phyloP scores from a whole-genome alignment of 2,329 filamentous ascomycete genomes.

The Cordyceps tenuipes region DNA sequence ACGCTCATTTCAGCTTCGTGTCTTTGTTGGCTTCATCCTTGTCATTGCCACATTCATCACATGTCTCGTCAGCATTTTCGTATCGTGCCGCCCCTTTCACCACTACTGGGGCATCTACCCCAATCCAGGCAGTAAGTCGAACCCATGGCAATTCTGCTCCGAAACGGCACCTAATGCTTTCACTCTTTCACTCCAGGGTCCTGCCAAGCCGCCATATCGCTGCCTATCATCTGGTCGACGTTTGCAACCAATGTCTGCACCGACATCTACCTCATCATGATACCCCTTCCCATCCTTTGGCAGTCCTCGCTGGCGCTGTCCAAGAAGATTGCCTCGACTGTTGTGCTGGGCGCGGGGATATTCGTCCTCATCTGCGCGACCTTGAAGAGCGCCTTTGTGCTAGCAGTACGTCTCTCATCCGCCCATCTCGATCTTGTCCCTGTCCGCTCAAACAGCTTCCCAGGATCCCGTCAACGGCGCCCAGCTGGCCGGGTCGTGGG shows the following conservation, averaged over 20 bases:
- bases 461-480: conserved; percentile 34
- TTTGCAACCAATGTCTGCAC: conserved; percentile 45
- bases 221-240: conserved; percentile 42
- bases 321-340: conserved; percentile 30
- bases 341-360: conserved; percentile 31
- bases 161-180: neutral
- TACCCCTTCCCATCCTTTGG: conserved; percentile 39
- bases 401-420: conserved; percentile 21
- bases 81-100: conserved; percentile 43
- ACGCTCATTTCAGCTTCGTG: conserved; percentile 33
- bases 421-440: neutral
- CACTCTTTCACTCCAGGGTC: conserved; percentile 23
- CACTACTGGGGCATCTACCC: conserved; percentile 53
- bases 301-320: conserved; percentile 25
- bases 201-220: conserved; percentile 42
- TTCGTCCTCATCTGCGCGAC: conserved; percentile 31
- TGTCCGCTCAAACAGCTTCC: neutral
- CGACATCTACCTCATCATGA: conserved; percentile 41
- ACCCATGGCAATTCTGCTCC: neutral
- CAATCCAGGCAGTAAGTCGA: conserved; percentile 41
- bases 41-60: conserved; percentile 41
- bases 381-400: conserved; percentile 29
- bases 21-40: conserved; percentile 42
- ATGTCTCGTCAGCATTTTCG: conserved; percentile 40
- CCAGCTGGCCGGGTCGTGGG: conserved; percentile 33